Base-by-base conservation (phyloP, 768 basidiomycete species). In the Leccinum aurantiacum region DNA sequence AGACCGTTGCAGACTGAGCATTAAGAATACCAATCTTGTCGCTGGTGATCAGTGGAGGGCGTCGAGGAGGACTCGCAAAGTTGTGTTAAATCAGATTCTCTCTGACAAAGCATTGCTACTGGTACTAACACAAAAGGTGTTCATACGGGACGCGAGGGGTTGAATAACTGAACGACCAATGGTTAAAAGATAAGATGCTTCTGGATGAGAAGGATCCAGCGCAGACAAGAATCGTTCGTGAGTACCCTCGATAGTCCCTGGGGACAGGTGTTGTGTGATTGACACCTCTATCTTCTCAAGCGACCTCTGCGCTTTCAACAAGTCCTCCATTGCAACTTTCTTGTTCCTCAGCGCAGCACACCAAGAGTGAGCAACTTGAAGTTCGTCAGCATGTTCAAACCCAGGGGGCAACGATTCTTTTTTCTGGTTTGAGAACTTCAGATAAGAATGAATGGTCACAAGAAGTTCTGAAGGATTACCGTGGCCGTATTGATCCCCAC, bases 1-100 rank as follows among this genome's bases (percentile, higher is more conserved):
- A 66, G 58, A 44, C 62, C 62, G 65, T 22, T 37, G 60, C 31
- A 56, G 41, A 53, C 38, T 56, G 58, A 64, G 65, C 65, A 68
- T 49, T 38, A 33, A n/a, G 38, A n/a, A 41, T 41, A 41, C 38
- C 35, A 38, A 52, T 64, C 48, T 59, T 38, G n/a, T 25, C 15
- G 22, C 50, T 51, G 27, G 51, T 54, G 67, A 65, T 66, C 54
- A 66, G 70, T 57, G 48, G 53, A 46, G 48, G 29, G 44, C 35
- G 46, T 52, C 37, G 41, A 24, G 50, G 25, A 46, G 13, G 4
- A 15, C 11, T 10, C 2, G 15, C 58, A 55, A 44, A 53, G 57
- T 58, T 17, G 38, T 50, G 25, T 59, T 67, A 57, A 71, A 29
- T 29, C 29, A 29, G 29, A 29, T 0, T 29, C 8, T 29, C 29